Conservation (phyloP, 1,284 basidiomycete species). For the Ustilago tritici region DNA sequence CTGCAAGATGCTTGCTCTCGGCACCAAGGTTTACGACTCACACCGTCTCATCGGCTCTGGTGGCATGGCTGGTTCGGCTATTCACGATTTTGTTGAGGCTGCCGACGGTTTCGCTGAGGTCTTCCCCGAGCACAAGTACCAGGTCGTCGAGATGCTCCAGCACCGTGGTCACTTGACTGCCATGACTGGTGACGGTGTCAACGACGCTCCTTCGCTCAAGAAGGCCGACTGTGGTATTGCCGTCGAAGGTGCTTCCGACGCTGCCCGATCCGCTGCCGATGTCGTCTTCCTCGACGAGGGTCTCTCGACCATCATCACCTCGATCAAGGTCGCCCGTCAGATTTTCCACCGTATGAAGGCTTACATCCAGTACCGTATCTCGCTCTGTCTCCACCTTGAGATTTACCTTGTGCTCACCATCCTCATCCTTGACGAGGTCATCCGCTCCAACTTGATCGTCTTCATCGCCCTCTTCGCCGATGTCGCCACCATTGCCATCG, state of each 20-base stretch:
- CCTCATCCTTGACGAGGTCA: conserved; percentile 74
- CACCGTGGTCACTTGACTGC: conserved; percentile 74
- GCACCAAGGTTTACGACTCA: conserved; percentile 75
- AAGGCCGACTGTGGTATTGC: conserved; percentile 73
- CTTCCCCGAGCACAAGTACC: conserved; percentile 74
- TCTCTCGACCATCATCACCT: conserved; percentile 73
- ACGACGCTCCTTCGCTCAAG: conserved; percentile 73
- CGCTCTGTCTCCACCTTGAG: conserved; percentile 74
- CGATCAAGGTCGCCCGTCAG: conserved; percentile 75
- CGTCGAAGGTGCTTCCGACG: conserved; percentile 73
- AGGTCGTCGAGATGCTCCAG: conserved; percentile 74
- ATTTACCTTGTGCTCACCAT: conserved; percentile 74
- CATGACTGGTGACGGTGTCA: conserved; percentile 72
- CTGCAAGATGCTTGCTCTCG: conserved; percentile 73
- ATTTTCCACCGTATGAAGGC: conserved; percentile 76
- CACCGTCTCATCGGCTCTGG: conserved; percentile 74
- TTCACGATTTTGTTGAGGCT: conserved; percentile 74
- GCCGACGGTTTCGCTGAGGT: conserved; percentile 76
- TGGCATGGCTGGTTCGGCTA: conserved; percentile 73
- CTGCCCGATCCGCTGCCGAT: conserved; percentile 73
- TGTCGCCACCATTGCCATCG: conserved; percentile 73
- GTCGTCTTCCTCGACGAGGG: conserved; percentile 74
- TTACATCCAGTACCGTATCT: conserved; percentile 71
- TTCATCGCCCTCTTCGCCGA: conserved; percentile 76
- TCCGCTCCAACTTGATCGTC: conserved; percentile 74